Base-by-base conservation (phyloP, 164 flowering plant species). In the Buxus sempervirens region DNA sequence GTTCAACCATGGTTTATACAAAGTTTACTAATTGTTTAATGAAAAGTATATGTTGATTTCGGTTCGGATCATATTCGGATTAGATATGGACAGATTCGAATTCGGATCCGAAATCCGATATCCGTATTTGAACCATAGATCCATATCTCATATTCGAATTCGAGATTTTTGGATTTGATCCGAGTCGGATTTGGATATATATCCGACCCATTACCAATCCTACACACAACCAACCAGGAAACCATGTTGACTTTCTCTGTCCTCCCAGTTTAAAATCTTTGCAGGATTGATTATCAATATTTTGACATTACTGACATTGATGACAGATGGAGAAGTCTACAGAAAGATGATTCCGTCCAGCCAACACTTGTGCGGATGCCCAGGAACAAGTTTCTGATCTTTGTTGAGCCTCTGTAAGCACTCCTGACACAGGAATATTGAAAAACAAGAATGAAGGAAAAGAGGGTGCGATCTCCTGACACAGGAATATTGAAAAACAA, bases 331-430 rank as follows among this genome's bases (percentile, higher is more conserved):
- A 86, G 58, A 60, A 65, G 84, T 20, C 71, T 83, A 57, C 83
- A 81, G 69, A 77, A 67, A 60, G 85, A 88, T 71, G 85, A 83
- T 22, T 66, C 86, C 5, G 82, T 85, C 69, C 85, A 81, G 68
- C 82, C 93, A 73, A 86, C 89, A 36, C 86, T 85, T 6, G 88
- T 86, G 9, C 68, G 89, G 73, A 86, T 88, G 90, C 93, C 90
- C 38, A 88, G 64, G 72, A 88, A 82, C 82, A 88, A 86, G 79
- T 83, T 77, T 21, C 87, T 90, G 5, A 65, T 86, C 58, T 56
- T 71, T 18, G 90, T 83, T 58, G 86, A 84, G 70, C 54, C 78
- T 49, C 78, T 84, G 55, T 79, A 74, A 72, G 48, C 15, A 66
- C 22, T 67, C 23, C 53, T 32, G 54, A 53, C 2, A 54, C 59